Evolutionary conservation across 2,329 filamentous ascomycete species (phyloP).

Genomic region (Immersiporthe knoxdaviesiana): DNA sequence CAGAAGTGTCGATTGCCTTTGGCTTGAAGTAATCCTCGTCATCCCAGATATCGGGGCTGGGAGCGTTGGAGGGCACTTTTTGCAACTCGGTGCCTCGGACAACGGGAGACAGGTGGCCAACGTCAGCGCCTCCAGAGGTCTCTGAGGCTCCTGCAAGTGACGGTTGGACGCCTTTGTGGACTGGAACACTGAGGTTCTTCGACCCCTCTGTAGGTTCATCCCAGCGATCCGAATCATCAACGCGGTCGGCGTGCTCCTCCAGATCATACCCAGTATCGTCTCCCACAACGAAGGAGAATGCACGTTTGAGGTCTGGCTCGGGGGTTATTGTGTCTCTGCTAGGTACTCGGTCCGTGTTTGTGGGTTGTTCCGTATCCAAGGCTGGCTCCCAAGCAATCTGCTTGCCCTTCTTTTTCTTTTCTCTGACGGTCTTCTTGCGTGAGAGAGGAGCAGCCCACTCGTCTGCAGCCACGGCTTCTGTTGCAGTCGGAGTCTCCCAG

Average conservation of each 20-base stretch:
- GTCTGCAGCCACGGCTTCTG: constrained; percentile 31
- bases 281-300: constrained; percentile 1
- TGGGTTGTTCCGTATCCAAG: constrained; percentile 25
- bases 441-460: constrained; percentile 29
- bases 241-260: not conserved
- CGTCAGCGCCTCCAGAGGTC: not conserved
- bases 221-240: not conserved
- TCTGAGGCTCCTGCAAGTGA: not conserved
- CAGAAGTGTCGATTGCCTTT: constrained; percentile 28
- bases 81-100: constrained; percentile 31
- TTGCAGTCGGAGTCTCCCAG: constrained; percentile 25
- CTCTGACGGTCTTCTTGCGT: constrained; percentile 41
- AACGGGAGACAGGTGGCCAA: constrained; percentile 9
- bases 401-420: constrained; percentile 44
- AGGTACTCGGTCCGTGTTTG: not conserved
- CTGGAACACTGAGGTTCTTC: not conserved
- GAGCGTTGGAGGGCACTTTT: constrained; percentile 22
- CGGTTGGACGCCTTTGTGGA: not conserved
- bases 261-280: not conserved
- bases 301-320: not conserved
- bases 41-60: constrained; percentile 34
- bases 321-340: not conserved
- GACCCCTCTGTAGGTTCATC: not conserved
- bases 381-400: constrained; percentile 30
- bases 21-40: constrained; percentile 36